Evolutionary conservation across 192 early-diverging fungal genomes (phyloP).

Genomic region (Entomortierella chlamydospora): DNA sequence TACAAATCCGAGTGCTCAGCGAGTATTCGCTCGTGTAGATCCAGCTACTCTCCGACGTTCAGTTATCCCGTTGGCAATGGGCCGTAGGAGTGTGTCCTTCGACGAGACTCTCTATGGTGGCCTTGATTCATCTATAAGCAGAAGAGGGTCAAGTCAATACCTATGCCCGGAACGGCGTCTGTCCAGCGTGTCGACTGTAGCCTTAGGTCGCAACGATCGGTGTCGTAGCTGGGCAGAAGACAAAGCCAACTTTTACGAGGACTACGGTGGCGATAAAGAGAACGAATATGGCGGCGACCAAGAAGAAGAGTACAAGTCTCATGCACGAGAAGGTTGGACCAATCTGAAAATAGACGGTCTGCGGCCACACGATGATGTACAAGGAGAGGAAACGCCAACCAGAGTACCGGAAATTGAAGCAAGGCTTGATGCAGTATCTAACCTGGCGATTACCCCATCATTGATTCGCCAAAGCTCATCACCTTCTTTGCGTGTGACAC

Average conservation of each 20-base stretch:
- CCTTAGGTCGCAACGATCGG: slow-evolving; percentile 16
- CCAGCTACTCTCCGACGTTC: background rate
- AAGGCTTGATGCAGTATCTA: background rate
- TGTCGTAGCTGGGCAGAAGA: slow-evolving; percentile 43
- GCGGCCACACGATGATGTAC: background rate
- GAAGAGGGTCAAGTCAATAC: slow-evolving; percentile 1
- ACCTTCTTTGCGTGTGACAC: slow-evolving; percentile 3
- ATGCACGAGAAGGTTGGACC: slow-evolving; percentile 44
- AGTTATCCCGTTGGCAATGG: background rate
- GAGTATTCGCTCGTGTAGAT: slow-evolving; percentile 20
- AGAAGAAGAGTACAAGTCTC: slow-evolving; percentile 34
- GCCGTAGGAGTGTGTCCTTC: slow-evolving; percentile 39
- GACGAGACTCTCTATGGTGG: slow-evolving; percentile 48
- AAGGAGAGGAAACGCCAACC: background rate
- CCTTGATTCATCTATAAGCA: slow-evolving; percentile 4
- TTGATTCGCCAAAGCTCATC: background rate
- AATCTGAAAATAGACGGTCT: slow-evolving; percentile 25
- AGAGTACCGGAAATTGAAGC: background rate
- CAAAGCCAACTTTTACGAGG: slow-evolving; percentile 5
- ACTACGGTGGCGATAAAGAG: slow-evolving; percentile 35
- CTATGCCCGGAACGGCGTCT: background rate
- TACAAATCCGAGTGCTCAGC: background rate
- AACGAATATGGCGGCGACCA: slow-evolving; percentile 16
- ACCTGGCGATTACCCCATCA: slow-evolving; percentile 1
- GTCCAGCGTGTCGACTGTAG: background rate